Conservation (phyloP, 2,329 filamentous ascomycete genomes). For the Phialophora verrucosa region DNA sequence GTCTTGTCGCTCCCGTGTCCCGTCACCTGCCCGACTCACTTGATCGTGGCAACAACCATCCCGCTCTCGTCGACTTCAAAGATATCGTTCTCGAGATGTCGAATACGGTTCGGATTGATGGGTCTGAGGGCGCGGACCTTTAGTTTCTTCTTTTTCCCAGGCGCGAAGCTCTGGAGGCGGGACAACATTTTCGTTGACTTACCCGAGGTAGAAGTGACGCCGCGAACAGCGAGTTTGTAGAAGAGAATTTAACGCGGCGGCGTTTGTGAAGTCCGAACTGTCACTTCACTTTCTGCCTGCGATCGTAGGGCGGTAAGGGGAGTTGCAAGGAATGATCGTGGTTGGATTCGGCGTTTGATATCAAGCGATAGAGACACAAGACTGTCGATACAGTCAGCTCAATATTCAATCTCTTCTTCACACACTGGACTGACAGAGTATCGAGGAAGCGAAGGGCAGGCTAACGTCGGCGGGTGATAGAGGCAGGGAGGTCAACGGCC, state of each 20-base stretch:
- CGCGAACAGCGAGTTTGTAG: slow-evolving; percentile 1
- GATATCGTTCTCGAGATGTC: slow-evolving; percentile 25
- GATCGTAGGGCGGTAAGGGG: slow-evolving; percentile 14
- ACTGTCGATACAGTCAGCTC: slow-evolving; percentile 18
- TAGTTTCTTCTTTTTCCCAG: slow-evolving; percentile 21
- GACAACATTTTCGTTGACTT: slow-evolving; percentile 24
- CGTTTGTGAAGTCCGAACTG: slow-evolving; percentile 7
- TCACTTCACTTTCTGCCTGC: slow-evolving; percentile 15
- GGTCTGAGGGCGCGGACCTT: slow-evolving; percentile 21
- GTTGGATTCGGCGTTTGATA: not conserved
- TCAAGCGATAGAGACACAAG: slow-evolving; percentile 13
- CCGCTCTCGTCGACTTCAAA: slow-evolving; percentile 37
- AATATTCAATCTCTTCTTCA: slow-evolving; percentile 17
- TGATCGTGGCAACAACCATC: slow-evolving; percentile 69
- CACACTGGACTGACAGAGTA: slow-evolving; percentile 22
- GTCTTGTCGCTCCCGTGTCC: slow-evolving; percentile 35
- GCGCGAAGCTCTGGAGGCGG: slow-evolving; percentile 10
- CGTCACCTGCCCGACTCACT: slow-evolving; percentile 53
- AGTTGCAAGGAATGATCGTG: not conserved
- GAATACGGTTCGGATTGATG: slow-evolving; percentile 19
- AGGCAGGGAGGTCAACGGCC: slow-evolving; percentile 31
- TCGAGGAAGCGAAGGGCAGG: slow-evolving; percentile 22
- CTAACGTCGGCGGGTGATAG: slow-evolving; percentile 11
- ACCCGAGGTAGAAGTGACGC: slow-evolving; percentile 16
- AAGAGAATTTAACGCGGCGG: slow-evolving; percentile 11